Evolutionary conservation across 176 grass and related monocot species (phyloP).

Genomic region (Miscanthus lutarioriparius): DNA sequence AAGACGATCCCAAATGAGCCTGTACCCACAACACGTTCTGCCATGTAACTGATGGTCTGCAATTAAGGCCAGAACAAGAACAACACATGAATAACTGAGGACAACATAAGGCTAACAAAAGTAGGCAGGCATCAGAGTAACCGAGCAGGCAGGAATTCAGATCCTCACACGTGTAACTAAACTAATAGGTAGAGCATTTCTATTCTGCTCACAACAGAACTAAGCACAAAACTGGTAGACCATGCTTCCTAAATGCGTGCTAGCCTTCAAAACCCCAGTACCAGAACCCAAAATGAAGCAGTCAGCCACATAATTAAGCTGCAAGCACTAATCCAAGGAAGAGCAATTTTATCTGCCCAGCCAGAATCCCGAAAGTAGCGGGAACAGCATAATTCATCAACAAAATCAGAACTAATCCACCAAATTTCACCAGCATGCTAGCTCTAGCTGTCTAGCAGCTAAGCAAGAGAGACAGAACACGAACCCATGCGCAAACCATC

Average conservation of each 20-base stretch:
- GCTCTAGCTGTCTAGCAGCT: not conserved
- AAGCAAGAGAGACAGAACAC: not conserved
- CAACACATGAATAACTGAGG: conserved; percentile 3
- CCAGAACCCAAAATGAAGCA: not conserved
- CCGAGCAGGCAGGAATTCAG: not conserved
- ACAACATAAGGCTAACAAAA: not conserved
- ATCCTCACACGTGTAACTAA: not conserved
- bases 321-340: not conserved
- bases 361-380: not conserved
- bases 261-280: not conserved
- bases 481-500: not conserved
- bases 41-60: conserved; percentile 90
- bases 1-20: conserved; percentile 88
- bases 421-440: not conserved
- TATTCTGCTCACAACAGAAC: not conserved
- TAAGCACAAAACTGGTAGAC: not conserved
- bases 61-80: not conserved
- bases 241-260: not conserved
- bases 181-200: not conserved
- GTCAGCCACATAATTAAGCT: not conserved
- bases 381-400: not conserved
- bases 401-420: not conserved
- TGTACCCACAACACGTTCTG: conserved; percentile 69
- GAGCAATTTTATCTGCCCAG: not conserved
- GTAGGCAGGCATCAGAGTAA: not conserved